phyloP scores from a whole-genome alignment of 1,139 yeast genomes.

The Wickerhamomyces sp. region DNA sequence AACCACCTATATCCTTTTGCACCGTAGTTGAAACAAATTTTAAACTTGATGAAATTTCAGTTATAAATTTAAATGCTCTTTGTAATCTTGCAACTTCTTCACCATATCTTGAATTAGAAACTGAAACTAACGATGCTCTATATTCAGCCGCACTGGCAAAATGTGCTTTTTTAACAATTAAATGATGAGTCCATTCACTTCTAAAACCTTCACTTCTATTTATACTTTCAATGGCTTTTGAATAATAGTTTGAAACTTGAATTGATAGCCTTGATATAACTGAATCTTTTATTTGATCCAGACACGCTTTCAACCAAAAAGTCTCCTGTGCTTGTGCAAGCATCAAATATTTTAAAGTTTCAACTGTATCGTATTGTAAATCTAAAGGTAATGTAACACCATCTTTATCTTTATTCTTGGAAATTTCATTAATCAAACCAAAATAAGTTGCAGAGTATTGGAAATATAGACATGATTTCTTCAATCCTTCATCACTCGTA shows the following conservation, averaged over 20 bases:
- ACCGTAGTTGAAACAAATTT: conserved; percentile 42
- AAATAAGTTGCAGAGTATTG: conserved; percentile 74
- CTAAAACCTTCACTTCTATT: conserved; percentile 46
- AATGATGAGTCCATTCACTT: conserved; percentile 61
- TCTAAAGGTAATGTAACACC: conserved; percentile 35
- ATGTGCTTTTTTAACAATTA: conserved; percentile 53
- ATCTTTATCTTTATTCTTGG: conserved; percentile 19
- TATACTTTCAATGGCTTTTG: conserved; percentile 39
- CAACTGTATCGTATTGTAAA: conserved; percentile 38
- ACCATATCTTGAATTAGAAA: conserved; percentile 55
- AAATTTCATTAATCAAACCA: conserved; percentile 30
- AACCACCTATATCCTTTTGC: conserved; percentile 42
- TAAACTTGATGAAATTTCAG: conserved; percentile 33
- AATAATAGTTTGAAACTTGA: conserved; percentile 57
- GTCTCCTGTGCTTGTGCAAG: conserved; percentile 87
- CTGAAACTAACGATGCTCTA: conserved; percentile 48
- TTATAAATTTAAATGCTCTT: conserved; percentile 35
- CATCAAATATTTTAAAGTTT: conserved; percentile 43
- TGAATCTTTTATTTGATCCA: conserved; percentile 52
- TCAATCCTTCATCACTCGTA: conserved; percentile 49
- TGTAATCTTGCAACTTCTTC: conserved; percentile 59
- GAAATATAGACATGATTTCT: conserved; percentile 56
- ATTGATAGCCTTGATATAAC: conserved; percentile 59
- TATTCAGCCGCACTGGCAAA: conserved; percentile 68
- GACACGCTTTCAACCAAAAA: conserved; percentile 72